These are phyloP conservation scores for Helicostylum pulchrum DNA, from an alignment of 192 early-diverging fungal species.

Conservation along the genomic window DNA sequence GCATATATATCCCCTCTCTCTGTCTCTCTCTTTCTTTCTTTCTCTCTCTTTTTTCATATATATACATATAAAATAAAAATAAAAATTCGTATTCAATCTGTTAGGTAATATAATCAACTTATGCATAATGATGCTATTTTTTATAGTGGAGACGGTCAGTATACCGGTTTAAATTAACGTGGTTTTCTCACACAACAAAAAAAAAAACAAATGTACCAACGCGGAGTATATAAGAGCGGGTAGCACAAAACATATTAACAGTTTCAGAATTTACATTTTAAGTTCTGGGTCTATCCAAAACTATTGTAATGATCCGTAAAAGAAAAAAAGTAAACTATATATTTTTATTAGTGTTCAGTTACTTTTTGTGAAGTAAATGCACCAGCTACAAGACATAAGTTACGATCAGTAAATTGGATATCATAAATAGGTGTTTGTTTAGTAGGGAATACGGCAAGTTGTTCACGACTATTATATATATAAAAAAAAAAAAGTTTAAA, in stretches of 20 bases:
- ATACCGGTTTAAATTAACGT: neutral
- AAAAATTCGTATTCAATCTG: too few species aligned
- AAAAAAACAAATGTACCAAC: too few species aligned
- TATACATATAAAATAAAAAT: too few species aligned
- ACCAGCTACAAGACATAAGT: conserved; percentile 83
- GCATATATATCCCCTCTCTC: too few species aligned
- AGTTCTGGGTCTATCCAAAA: neutral
- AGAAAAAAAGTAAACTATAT: neutral
- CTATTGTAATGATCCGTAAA: neutral
- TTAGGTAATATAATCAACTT: neutral
- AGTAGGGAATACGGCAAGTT: conserved; percentile 77
- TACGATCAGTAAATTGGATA: conserved; percentile 80
- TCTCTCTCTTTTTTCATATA: too few species aligned
- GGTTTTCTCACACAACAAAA: too few species aligned
- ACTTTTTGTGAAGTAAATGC: conserved; percentile 50
- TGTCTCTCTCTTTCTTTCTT: too few species aligned
- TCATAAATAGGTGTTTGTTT: conserved; percentile 90
- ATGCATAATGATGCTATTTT: conserved; percentile 5
- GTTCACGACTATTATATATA: conserved; percentile 37
- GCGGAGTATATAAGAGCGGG: neutral
- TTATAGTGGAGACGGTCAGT: neutral
- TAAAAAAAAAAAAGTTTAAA: conserved; percentile 6
- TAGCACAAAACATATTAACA: neutral
- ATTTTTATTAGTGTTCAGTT: neutral
- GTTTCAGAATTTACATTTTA: neutral